These are phyloP conservation scores for Plasmopara viticola DNA, from an alignment of 352 stramenopile genomes.

Conservation along the genomic window DNA sequence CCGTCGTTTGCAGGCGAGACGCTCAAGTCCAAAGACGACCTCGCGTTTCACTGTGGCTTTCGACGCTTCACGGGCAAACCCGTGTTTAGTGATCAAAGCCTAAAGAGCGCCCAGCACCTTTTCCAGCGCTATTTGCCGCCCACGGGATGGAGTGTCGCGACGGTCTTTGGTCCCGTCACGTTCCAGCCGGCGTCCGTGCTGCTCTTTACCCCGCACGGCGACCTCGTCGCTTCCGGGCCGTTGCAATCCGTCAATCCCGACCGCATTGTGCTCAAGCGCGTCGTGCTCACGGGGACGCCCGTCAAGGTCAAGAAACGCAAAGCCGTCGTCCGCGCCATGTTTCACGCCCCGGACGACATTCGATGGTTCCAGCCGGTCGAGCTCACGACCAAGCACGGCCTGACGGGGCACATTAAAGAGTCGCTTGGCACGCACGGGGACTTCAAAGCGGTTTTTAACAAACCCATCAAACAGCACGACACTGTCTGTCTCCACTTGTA, in stretches of 20 bases:
- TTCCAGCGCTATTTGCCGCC: constrained; percentile 96
- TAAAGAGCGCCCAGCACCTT: constrained; percentile 99
- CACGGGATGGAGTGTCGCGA: constrained; percentile 85
- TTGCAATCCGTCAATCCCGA: constrained; percentile 96
- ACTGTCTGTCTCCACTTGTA: constrained; percentile 98
- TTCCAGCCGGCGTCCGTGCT: constrained; percentile 95
- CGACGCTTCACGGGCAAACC: constrained; percentile 89
- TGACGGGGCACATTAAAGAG: constrained; percentile 97
- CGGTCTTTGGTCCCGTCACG: constrained; percentile 90
- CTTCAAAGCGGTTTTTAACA: constrained; percentile 99
- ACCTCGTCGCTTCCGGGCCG: constrained; percentile 92
- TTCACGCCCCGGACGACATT: constrained; percentile 97
- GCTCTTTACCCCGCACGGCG: constrained; percentile 79
- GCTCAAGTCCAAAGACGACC: constrained; percentile 94
- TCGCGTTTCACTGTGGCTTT: constrained; percentile 97
- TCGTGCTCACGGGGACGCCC: constrained; percentile 97
- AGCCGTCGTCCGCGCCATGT: constrained; percentile 99
- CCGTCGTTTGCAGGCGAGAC: constrained; percentile 67
- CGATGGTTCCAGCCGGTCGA: constrained; percentile 98
- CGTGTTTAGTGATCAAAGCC: constrained; percentile 96
- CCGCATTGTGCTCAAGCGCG: constrained; percentile 96
- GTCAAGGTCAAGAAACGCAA: constrained; percentile 98
- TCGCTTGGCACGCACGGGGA: constrained; percentile 98
- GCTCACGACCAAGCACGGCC: constrained; percentile 96
- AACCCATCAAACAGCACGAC: constrained; percentile 98